Conservation (phyloP, 345 rosid genomes). For the Eucalyptus victrix region DNA sequence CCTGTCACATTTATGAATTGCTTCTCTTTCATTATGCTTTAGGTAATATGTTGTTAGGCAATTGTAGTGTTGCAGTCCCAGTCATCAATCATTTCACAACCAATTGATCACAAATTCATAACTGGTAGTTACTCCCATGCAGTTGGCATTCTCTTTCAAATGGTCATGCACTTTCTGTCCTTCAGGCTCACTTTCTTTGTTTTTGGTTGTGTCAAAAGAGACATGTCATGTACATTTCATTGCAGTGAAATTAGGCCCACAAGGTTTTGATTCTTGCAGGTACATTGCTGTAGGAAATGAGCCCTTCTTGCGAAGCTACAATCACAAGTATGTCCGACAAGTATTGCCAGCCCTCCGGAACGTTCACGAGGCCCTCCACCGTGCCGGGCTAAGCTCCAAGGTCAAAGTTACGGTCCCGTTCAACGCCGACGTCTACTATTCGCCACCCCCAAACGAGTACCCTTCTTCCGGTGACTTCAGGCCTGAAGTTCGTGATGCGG, state of each 20-base stretch:
- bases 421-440: slow-evolving; percentile 63
- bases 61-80: neutral
- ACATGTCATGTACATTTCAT: neutral
- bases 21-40: neutral
- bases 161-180: neutral
- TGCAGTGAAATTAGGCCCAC: neutral
- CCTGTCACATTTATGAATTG: neutral
- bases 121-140: neutral
- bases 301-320: slow-evolving; percentile 60
- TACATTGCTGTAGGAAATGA: slow-evolving; percentile 78
- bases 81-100: neutral
- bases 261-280: slow-evolving; percentile 8
- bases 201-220: neutral
- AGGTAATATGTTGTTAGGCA: neutral
- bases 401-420: slow-evolving; percentile 64
- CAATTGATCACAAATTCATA: neutral
- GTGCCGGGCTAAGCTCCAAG: slow-evolving; percentile 22
- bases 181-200: neutral
- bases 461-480: slow-evolving; percentile 77
- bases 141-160: neutral
- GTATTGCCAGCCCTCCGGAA: slow-evolving; percentile 64
- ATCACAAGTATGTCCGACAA: slow-evolving; percentile 24
- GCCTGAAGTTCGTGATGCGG: slow-evolving; percentile 33
- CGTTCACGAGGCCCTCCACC: slow-evolving; percentile 54
- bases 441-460: slow-evolving; percentile 31